A percentile compares a stretch with the other conserved stretches of the same genome.
Evolutionary conservation across 345 rosid genomes (phyloP).

Genomic region (Boechera retrofracta): DNA sequence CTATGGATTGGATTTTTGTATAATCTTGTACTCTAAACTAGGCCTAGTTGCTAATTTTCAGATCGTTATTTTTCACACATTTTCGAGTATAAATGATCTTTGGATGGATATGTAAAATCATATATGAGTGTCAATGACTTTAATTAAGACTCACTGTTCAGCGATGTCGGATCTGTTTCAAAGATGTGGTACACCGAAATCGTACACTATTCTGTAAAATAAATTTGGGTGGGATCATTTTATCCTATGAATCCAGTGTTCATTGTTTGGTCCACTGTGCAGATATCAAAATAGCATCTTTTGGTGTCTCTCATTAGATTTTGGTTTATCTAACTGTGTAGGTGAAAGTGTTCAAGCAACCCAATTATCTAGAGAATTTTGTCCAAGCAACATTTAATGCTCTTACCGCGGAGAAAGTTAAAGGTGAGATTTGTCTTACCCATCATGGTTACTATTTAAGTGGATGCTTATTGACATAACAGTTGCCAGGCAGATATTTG

Average conservation of each 20-base stretch:
- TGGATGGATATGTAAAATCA: conserved; percentile 2
- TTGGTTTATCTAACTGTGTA: conserved; percentile 40
- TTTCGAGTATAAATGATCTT: background rate
- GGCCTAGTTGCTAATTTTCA: background rate
- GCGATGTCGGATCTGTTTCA: conserved; percentile 2
- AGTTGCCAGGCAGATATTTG: background rate
- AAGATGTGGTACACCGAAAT: no score
- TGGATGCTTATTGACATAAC: background rate
- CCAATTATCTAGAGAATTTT: conserved; percentile 83
- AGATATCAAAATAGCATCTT: conserved; percentile 12
- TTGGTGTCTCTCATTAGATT: conserved; percentile 10
- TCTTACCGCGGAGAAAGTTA: conserved; percentile 72
- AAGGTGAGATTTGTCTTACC: conserved; percentile 52
- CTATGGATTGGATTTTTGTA: conserved; percentile 2
- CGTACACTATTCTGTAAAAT: background rate
- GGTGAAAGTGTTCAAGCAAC: conserved; percentile 93
- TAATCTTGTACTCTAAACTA: background rate
- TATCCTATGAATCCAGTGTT: background rate
- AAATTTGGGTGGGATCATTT: background rate
- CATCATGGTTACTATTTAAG: conserved; percentile 12
- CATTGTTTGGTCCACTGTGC: conserved; percentile 2
- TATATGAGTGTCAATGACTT: background rate
- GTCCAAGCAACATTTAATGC: conserved; percentile 94
- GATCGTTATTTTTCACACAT: background rate
- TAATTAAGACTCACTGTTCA: background rate